A percentile compares a stretch with the other conserved stretches of the same genome.
phyloP scores from a whole-genome alignment of 2,329 filamentous ascomycete genomes.

The Xylaria sp. region DNA sequence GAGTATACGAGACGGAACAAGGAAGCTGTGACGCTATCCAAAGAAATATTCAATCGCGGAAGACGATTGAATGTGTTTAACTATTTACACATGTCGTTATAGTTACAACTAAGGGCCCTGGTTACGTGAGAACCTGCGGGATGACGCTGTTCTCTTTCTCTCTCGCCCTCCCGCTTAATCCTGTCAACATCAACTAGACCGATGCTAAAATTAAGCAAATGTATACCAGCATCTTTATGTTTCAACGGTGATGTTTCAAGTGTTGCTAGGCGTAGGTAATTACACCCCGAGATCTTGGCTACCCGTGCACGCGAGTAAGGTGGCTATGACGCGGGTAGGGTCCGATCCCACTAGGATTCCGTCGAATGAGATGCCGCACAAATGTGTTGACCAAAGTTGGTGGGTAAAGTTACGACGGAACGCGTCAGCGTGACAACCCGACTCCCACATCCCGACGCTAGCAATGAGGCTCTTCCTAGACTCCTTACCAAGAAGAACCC shows the following conservation, averaged over 20 bases:
- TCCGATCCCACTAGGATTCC: not conserved
- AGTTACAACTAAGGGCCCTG: too few species aligned
- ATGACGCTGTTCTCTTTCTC: not conserved
- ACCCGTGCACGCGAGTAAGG: constrained; percentile 1
- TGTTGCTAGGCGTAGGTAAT: not conserved
- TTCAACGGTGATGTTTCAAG: not conserved
- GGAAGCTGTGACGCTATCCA: too few species aligned
- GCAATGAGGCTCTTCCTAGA: constrained; percentile 21
- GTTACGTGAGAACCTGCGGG: not conserved
- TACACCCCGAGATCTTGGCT: not conserved
- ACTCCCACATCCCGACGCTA: constrained; percentile 32
- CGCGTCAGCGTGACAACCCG: constrained; percentile 28
- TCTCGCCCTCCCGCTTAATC: not conserved
- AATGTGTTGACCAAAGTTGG: constrained; percentile 7
- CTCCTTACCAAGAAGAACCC: not conserved
- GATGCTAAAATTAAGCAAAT: not conserved
- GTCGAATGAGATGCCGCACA: constrained; percentile 15
- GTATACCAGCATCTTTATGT: not conserved
- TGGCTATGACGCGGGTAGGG: constrained; percentile 1
- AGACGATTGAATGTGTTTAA: too few species aligned
- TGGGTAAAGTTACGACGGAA: constrained; percentile 13
- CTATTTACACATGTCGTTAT: too few species aligned
- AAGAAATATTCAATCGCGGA: too few species aligned
- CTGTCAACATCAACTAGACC: not conserved
- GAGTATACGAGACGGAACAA: too few species aligned